Evolutionary conservation across 441 rosid genomes (phyloP), one percentile per base, ranked within the genome.

Genomic region (Sinapis alba): DNA sequence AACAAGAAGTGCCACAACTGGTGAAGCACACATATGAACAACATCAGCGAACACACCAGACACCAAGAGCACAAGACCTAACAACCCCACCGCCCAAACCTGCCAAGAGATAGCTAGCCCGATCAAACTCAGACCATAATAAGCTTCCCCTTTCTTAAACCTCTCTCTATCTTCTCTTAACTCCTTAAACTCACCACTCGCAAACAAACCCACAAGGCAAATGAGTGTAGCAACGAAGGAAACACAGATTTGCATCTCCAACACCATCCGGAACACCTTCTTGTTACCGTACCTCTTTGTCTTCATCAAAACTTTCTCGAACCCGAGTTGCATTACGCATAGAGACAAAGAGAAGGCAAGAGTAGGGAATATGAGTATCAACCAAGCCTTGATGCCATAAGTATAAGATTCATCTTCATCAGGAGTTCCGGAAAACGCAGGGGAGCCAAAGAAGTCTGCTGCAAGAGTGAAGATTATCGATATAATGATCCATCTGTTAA

Each of bases 261-360:
- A 15, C 24, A 78, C 81, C 77, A 78, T 78, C 13, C 51, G 61
- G 54, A 78, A 72, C 63, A 65, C 77, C 23, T 71, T 65, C 69
- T 66, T 72, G 38, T 60, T 62, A 62, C 38, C 65, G 45, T 76
- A 76, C 71, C 70, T 69, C 15, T 28, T 72, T 27, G 77, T 65
- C 38, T 71, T 78, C 19, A 47, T 62, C 54, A 70, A 18, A 0
- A 78, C 4, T 41, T 67, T 67, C 65, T 78, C 78, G 4, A 78
- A 78, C 0, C 81, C 69, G 9, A 78, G 74, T 67, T 72, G 78
- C 62, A 36, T 5, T 28, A 78, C 43, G 30, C 68, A 78, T 2
- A 78, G 81, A 5, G 69, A 61, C 56, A 78, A 38, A 27, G 59
- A 53, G 59, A 53, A 53, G 59, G 59, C 60, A 10, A 53, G 26